phyloP scores from a whole-genome alignment of 129 eudicot genomes.

The Sambucus nigra region DNA sequence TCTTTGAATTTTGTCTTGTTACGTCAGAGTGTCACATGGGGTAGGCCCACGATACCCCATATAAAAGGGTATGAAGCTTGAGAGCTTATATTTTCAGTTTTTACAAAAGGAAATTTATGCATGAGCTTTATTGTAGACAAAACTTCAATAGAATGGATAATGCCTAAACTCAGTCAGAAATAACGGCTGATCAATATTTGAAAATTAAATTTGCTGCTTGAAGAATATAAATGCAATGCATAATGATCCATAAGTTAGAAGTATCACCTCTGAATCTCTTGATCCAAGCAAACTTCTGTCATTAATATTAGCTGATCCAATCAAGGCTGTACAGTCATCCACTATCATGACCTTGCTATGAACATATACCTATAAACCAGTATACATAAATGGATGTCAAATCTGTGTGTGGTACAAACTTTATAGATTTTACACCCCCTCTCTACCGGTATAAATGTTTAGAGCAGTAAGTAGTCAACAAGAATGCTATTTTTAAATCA shows the following conservation, averaged over 20 bases:
- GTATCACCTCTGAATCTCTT: constrained; percentile 82
- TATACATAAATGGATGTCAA: neutral
- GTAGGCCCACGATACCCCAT: too few relatives aligned
- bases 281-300: constrained; percentile 97
- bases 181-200: too few relatives aligned
- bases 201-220: neutral
- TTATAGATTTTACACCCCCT: neutral
- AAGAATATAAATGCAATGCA: neutral
- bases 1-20: too few relatives aligned
- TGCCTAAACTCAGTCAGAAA: too few relatives aligned
- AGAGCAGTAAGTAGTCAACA: neutral
- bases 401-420: neutral
- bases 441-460: too few relatives aligned
- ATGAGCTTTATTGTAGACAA: too few relatives aligned
- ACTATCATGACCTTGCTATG: constrained; percentile 96
- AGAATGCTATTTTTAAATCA: neutral
- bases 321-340: constrained; percentile 66
- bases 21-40: too few relatives aligned
- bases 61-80: too few relatives aligned
- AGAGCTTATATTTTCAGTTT: too few relatives aligned
- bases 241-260: constrained; percentile 1
- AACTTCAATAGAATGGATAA: too few relatives aligned
- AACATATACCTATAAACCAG: constrained; percentile 61
- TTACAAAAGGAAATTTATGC: too few relatives aligned
- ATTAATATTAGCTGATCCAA: constrained; percentile 95